A percentile compares a stretch with the other conserved stretches of the same genome.
Evolutionary conservation across 805 yeast genomes (phyloP).

Genomic region (Torulaspora quercuum): DNA sequence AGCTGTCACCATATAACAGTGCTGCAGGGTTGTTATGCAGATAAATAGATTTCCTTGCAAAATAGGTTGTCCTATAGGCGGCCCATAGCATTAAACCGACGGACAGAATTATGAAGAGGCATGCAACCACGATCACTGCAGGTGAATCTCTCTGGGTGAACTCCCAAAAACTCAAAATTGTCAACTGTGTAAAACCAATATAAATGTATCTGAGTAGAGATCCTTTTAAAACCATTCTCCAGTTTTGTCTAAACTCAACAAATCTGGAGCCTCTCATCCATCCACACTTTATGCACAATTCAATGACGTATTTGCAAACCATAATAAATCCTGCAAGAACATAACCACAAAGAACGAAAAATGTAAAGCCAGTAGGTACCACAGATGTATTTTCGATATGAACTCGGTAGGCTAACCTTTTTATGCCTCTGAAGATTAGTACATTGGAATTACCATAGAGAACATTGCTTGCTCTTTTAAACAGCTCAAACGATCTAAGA

Average conservation of each 20-base stretch:
- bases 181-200: conserved; percentile 81
- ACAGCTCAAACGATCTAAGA: conserved; percentile 22
- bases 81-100: conserved; percentile 62
- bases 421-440: conserved; percentile 78
- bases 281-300: conserved; percentile 46
- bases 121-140: conserved; percentile 81
- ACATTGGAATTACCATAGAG: conserved; percentile 54
- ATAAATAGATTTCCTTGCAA: conserved; percentile 59
- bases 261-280: conserved; percentile 50
- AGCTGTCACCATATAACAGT: conserved; percentile 72
- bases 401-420: conserved; percentile 74
- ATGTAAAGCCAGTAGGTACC: conserved; percentile 83
- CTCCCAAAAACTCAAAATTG: conserved; percentile 82
- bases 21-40: conserved; percentile 81
- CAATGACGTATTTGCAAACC: conserved; percentile 48
- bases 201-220: conserved; percentile 71
- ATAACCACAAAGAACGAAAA: conserved; percentile 74
- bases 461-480: conserved; percentile 40
- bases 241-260: conserved; percentile 49
- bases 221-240: conserved; percentile 68
- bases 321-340: conserved; percentile 62
- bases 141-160: conserved; percentile 78
- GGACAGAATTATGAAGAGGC: conserved; percentile 60
- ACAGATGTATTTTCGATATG: conserved; percentile 78
- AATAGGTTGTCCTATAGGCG: conserved; percentile 55